phyloP scores from a whole-genome alignment of 192 early-diverging fungal genomes.

The Backusella australiensis region DNA sequence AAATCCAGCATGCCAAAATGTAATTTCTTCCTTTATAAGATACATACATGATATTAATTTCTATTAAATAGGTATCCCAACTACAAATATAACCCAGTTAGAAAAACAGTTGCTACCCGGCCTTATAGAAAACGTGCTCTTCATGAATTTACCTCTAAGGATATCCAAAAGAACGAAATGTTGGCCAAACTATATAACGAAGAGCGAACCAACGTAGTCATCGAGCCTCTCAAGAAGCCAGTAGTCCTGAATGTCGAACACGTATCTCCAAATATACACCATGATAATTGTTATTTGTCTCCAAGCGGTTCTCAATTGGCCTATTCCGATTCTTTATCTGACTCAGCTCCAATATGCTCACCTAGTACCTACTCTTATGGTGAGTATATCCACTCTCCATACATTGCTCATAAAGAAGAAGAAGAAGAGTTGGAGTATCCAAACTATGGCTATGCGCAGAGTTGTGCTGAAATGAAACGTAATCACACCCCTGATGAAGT shows the following conservation, averaged over 20 bases:
- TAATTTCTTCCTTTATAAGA: slow-evolving; percentile 14
- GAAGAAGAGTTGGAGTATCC: neutral
- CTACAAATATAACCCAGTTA: slow-evolving; percentile 23
- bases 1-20: slow-evolving; percentile 43
- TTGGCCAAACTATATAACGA: neutral
- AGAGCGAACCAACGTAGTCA: neutral
- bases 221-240: neutral
- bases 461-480: neutral
- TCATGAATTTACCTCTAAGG: neutral
- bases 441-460: neutral
- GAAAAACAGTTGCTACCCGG: neutral
- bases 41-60: neutral
- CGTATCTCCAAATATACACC: neutral
- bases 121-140: neutral
- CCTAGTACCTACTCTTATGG: neutral
- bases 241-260: neutral
- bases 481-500: neutral
- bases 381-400: neutral
- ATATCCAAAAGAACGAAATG: neutral
- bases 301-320: neutral
- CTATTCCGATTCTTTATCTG: neutral
- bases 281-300: neutral
- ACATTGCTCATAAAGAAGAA: neutral
- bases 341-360: neutral
- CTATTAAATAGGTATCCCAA: slow-evolving; percentile 17